Base-by-base conservation (phyloP, 2,329 filamentous ascomycete species). In the Aspergillus tanneri region DNA sequence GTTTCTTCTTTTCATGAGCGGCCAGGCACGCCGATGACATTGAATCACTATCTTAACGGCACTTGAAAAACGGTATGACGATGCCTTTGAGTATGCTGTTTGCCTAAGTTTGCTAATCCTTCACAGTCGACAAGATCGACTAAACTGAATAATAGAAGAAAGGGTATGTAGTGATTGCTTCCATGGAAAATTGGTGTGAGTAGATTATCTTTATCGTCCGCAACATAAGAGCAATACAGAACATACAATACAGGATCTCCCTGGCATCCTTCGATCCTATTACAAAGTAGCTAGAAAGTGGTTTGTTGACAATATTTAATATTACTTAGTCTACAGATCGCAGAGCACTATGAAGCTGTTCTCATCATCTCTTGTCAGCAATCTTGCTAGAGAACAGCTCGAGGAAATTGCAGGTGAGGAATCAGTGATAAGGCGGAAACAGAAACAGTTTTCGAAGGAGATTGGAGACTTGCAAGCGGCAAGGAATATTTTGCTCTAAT, bases 251-350 rank as follows among this genome's bases (percentile, higher is more conserved):
- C 71, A 77, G 21, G 74, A 82, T 7, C 76, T 87, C 4, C 80
- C 85, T 47, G 78, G 87, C 50, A 77, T 80, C 1, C 70, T 88
- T 0, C 59, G 72, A 19, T 73, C 77, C 3, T 87, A 84, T 63
- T 87, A 88, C 68, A 73, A 79, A 22, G 77, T 86, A 1, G 74
- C 82, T 0, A 72, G 72, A 9, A 79, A 80, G 57, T 77, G 82
- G 0, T 86, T 88, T 49, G 75, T 85, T 1, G 85, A 88, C 55
- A 77, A 73, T 3, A 64, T 89, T 2, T 76, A 79, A 34, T 67
- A 82, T 56, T 73, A 73, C 50, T 70, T 88, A 0, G 65, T 86
- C 0, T 67, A 66, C 1, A 75, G 77, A 0, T 58, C 72, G 0
- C 53, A 71, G 0, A 78, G 78, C 5, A 83, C 83, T 0, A 66